Base-by-base conservation (phyloP, 208 protist species). In the Leishmania guyanensis region DNA sequence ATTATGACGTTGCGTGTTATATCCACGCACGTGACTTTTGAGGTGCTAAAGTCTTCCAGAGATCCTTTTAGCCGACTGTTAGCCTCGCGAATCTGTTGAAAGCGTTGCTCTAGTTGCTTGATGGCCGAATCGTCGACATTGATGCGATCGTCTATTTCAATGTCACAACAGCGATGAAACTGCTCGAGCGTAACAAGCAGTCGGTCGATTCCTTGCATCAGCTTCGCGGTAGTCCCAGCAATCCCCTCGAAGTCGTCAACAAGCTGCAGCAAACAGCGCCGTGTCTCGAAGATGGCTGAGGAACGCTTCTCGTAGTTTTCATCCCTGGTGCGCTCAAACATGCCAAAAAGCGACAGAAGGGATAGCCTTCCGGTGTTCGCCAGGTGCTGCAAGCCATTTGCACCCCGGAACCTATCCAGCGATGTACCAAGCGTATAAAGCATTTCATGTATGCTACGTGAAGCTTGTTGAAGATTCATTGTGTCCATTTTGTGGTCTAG, bases 91-190 rank as follows among this genome's bases (percentile, higher is more conserved):
- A 93, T 86, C 46, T 89, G 78, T 29, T 16, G 53, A 64, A 93
- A 85, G 58, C 84, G 62, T 5, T 72, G 65, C 16, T 80, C 48
- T 5, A 75, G 77, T 39, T 86, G 84, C 58, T 75, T 71, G 10
- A 70, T 51, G 12, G 84, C 77, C 2, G 79, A 43, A 60, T 85
- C 75, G 1, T 78, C 73, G 0, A 65, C 36, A 51, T 80, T 76
- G 58, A 64, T n/a, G 51, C 68, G 77, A 51, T 77, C 65, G 17
- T 89, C 85, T 0, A 93, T 48, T 58, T 94, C 86, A 60, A 86
- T 58, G 78, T 94, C 90, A 78, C 93, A 96, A 17, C 80, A 82
- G 9, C 88, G 62, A 65, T 89, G 86, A 87, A 94, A 94, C 16
- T 78, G 51, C 58, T 89, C 66, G 10, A 94, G 73, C 8, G 80